Conservation (phyloP, 371 early-diverging fungal genomes). For the Dichotomocladium elegans region DNA sequence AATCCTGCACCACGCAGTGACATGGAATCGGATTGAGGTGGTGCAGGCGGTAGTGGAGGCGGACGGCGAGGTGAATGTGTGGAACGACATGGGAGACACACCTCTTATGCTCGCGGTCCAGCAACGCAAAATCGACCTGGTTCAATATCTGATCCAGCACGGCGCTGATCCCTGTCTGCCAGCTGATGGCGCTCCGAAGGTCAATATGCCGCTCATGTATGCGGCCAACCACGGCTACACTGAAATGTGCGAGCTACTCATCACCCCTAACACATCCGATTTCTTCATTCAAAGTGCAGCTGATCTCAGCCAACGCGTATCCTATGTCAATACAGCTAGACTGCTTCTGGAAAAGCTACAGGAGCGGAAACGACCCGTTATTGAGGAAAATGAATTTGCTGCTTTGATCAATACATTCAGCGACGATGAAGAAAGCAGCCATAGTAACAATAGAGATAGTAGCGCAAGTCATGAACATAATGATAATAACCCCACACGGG, state of each 20-base stretch:
- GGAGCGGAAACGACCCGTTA: background rate
- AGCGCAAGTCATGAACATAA: too few species aligned
- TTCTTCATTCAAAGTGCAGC: conserved; percentile 29
- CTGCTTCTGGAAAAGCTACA: conserved; percentile 8
- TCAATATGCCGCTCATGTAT: conserved; percentile 40
- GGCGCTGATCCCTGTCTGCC: conserved; percentile 35
- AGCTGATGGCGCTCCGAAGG: background rate
- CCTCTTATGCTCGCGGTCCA: conserved; percentile 44
- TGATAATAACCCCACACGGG: too few species aligned
- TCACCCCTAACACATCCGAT: conserved; percentile 25
- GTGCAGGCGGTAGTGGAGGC: conserved; percentile 27
- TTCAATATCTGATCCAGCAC: conserved; percentile 27
- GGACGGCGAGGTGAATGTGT: conserved; percentile 26
- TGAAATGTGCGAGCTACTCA: conserved; percentile 35
- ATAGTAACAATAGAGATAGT: too few species aligned
- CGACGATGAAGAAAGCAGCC: conserved; percentile 37
- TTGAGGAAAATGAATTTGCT: conserved; percentile 10
- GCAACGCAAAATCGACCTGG: conserved; percentile 45
- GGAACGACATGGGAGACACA: conserved; percentile 41
- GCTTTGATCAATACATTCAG: conserved; percentile 33
- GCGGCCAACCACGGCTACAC: conserved; percentile 49
- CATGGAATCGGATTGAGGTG: conserved; percentile 43
- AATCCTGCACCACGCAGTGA: conserved; percentile 41
- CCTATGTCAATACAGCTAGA: conserved; percentile 14
- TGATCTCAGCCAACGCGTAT: conserved; percentile 25